Conservation (phyloP, 1,139 yeast species). For the Taphrina communis region DNA sequence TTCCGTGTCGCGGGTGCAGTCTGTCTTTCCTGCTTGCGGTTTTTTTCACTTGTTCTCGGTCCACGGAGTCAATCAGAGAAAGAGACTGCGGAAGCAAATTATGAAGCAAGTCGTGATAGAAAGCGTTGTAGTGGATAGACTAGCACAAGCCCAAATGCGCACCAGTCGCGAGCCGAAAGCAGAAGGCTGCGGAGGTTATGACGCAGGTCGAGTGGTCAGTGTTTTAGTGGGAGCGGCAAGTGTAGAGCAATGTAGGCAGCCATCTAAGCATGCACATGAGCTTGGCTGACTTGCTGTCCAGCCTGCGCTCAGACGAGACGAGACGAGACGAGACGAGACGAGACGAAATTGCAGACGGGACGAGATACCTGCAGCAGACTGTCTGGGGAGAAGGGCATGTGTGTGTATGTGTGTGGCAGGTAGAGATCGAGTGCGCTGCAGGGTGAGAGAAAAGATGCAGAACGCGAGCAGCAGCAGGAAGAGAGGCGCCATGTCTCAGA, state of each 20-base stretch:
- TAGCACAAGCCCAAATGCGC: not conserved
- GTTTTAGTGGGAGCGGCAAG: too few species aligned
- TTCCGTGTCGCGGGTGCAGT: constrained; percentile 5
- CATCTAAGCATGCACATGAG: too few species aligned
- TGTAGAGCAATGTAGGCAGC: too few species aligned
- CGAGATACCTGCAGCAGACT: not conserved
- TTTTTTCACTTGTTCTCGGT: too few species aligned
- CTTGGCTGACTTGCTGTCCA: too few species aligned
- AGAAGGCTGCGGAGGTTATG: not conserved
- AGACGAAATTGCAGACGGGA: not conserved
- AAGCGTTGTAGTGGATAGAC: too few species aligned
- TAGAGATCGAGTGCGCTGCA: not conserved
- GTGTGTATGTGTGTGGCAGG: not conserved
- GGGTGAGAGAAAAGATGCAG: not conserved
- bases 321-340: not conserved
- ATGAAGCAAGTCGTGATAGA: too few species aligned
- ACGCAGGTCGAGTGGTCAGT: too few species aligned
- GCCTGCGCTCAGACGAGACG: not conserved
- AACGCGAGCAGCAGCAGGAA: constrained; percentile 8
- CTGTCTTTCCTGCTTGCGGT: not conserved
- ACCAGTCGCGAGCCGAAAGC: not conserved
- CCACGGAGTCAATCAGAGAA: too few species aligned
- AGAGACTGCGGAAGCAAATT: too few species aligned
- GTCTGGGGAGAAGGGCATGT: not conserved
- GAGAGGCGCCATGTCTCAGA: constrained; percentile 16